phyloP scores from a whole-genome alignment of 352 stramenopile species.

The Pythium rishiriense region DNA sequence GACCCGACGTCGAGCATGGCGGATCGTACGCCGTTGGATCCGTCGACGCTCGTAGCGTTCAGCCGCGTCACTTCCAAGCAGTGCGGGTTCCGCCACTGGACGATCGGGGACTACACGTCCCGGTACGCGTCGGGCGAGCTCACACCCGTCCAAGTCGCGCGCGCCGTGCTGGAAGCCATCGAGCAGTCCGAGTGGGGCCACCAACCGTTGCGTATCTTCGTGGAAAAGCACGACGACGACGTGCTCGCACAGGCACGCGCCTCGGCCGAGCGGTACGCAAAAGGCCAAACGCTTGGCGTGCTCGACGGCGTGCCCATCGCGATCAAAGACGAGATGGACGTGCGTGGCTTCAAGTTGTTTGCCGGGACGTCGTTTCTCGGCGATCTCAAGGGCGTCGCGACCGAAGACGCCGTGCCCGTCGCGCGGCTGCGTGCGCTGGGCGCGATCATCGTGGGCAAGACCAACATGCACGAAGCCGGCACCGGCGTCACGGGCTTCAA shows the following conservation, averaged over 20 bases:
- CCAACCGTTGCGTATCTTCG: conserved; percentile 64
- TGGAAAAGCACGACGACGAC: conserved; percentile 71
- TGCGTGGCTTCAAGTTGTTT: conserved; percentile 69
- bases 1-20: background rate
- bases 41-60: background rate
- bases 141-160: conserved; percentile 66
- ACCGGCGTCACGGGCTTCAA: conserved; percentile 77
- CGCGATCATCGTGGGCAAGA: conserved; percentile 88
- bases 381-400: conserved; percentile 41
- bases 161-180: conserved; percentile 57
- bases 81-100: conserved; percentile 3
- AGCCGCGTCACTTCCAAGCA: background rate
- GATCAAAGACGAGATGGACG: conserved; percentile 87
- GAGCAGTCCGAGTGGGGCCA: conserved; percentile 51
- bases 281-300: conserved; percentile 61
- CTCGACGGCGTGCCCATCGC: conserved; percentile 88
- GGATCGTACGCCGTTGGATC: background rate
- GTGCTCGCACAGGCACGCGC: conserved; percentile 68
- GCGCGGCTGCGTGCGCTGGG: conserved; percentile 62
- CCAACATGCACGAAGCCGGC: conserved; percentile 90
- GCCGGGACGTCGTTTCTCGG: conserved; percentile 78
- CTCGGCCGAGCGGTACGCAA: conserved; percentile 71
- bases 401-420: conserved; percentile 54
- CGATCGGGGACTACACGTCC: conserved; percentile 10
- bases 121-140: conserved; percentile 16